These are phyloP conservation scores for Knufia fluminis DNA, from an alignment of 2,329 filamentous ascomycete genomes.

Conservation along the genomic window DNA sequence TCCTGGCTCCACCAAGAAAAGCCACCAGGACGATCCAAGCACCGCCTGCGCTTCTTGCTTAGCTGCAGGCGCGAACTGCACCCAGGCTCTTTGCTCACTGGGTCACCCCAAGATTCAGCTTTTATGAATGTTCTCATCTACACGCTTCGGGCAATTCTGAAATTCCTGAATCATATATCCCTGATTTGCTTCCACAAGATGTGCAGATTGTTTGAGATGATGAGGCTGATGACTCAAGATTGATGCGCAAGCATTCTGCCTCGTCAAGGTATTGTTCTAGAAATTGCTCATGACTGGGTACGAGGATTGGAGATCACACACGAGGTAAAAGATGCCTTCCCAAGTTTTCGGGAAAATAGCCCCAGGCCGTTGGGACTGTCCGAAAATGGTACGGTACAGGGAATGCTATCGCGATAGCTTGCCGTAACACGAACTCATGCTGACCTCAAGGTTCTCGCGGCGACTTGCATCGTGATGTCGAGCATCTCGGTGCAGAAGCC, in stretches of 20 bases:
- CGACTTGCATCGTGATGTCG: not conserved
- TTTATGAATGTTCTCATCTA: slow-evolving; percentile 4
- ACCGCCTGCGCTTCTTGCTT: slow-evolving; percentile 8
- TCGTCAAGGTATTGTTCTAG: not conserved
- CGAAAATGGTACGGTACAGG: not conserved
- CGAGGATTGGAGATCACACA: not conserved
- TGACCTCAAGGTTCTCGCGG: not conserved
- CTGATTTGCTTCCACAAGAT: slow-evolving; percentile 1
- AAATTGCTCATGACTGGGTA: not conserved
- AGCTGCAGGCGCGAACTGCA: slow-evolving; percentile 10
- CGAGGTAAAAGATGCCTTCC: not conserved
- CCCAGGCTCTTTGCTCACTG: slow-evolving; percentile 7
- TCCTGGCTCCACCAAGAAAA: not conserved
- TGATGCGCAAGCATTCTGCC: not conserved
- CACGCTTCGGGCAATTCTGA: slow-evolving; percentile 8
- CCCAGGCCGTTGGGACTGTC: not conserved
- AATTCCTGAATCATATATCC: not conserved
- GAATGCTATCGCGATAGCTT: slow-evolving; percentile 5
- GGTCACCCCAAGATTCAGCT: slow-evolving; percentile 6
- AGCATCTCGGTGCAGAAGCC: not conserved
- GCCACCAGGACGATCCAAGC: slow-evolving; percentile 3
- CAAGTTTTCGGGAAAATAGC: not conserved
- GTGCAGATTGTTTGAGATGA: not conserved
- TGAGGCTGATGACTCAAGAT: slow-evolving; percentile 4
- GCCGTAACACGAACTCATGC: not conserved